A percentile compares a stretch with the other conserved stretches of the same genome.
Evolutionary conservation across 345 rosid species (phyloP).

Genomic region (Gossypium anomalum): DNA sequence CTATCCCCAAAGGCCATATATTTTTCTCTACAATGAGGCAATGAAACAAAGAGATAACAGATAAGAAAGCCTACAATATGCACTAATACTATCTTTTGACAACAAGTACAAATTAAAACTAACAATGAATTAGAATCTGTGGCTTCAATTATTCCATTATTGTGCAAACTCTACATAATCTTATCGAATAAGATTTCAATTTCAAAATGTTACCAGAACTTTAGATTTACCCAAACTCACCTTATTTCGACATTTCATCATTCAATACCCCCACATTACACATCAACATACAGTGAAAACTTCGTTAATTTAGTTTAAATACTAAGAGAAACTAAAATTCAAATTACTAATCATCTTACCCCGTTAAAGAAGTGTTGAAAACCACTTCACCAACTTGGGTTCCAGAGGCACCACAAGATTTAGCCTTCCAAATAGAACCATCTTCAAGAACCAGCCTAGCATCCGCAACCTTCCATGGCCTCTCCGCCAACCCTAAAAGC

Average conservation of each 20-base stretch:
- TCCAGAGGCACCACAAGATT: slow-evolving; percentile 91
- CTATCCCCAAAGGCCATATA: background rate
- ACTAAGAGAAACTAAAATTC: background rate
- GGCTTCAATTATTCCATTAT: background rate
- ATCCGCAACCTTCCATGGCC: slow-evolving; percentile 77
- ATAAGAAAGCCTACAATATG: background rate
- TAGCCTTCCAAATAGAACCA: slow-evolving; percentile 91
- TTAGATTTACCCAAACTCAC: background rate
- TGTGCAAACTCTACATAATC: background rate
- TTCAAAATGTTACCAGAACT: background rate
- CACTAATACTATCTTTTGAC: background rate
- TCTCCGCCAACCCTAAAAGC: slow-evolving; percentile 46
- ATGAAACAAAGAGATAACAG: background rate
- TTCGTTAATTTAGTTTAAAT: background rate
- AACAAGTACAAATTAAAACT: background rate
- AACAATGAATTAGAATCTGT: background rate
- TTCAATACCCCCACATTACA: background rate
- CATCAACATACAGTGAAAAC: background rate
- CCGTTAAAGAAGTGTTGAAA: slow-evolving; percentile 91
- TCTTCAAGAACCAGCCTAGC: slow-evolving; percentile 91
- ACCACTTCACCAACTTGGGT: slow-evolving; percentile 95
- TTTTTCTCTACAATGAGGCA: background rate
- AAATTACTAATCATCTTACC: slow-evolving; percentile 33
- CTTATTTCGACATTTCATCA: background rate
- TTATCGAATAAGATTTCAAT: background rate